Conservation (phyloP, 139 green algal species). For the Chara braunii region DNA sequence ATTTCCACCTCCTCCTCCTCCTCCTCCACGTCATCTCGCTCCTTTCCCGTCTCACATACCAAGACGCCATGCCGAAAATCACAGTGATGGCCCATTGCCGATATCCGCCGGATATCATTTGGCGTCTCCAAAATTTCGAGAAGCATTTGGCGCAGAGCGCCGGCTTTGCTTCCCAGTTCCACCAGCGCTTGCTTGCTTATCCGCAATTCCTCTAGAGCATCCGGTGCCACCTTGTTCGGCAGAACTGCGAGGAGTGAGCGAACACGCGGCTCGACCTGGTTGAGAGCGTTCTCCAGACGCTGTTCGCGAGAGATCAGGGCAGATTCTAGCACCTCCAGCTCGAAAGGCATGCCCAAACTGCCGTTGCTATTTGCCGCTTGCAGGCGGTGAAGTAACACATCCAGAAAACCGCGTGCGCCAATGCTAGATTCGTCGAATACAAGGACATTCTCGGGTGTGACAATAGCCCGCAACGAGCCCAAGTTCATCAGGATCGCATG, state of each 20-base stretch:
- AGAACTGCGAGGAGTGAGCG: slow-evolving; percentile 21
- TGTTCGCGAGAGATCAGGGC: slow-evolving; percentile 30
- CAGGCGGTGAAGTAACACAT: slow-evolving; percentile 24
- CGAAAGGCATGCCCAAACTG: slow-evolving; percentile 15
- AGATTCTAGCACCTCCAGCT: slow-evolving; percentile 30
- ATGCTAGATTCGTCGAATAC: slow-evolving; percentile 37
- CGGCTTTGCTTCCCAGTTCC: slow-evolving; percentile 35
- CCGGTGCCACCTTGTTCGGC: slow-evolving; percentile 20
- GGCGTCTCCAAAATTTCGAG: slow-evolving; percentile 46
- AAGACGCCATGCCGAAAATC: too few relatives aligned
- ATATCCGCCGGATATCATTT: slow-evolving; percentile 40
- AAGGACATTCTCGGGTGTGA: slow-evolving; percentile 8
- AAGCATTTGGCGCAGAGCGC: slow-evolving; percentile 39
- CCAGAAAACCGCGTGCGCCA: slow-evolving; percentile 17
- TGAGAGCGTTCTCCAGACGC: slow-evolving; percentile 21
- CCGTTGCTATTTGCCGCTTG: not conserved
- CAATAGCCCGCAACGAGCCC: slow-evolving; percentile 25
- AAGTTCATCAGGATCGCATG: slow-evolving; percentile 30
- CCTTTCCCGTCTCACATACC: not conserved
- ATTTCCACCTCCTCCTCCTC: slow-evolving; percentile 49
- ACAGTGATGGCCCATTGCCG: slow-evolving; percentile 21
- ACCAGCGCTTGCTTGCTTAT: slow-evolving; percentile 35
- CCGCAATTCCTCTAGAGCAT: slow-evolving; percentile 32
- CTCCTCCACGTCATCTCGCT: not conserved
- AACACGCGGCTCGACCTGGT: slow-evolving; percentile 24